Conservation (phyloP, 345 rosid species). For the Eucalyptus regnans region DNA sequence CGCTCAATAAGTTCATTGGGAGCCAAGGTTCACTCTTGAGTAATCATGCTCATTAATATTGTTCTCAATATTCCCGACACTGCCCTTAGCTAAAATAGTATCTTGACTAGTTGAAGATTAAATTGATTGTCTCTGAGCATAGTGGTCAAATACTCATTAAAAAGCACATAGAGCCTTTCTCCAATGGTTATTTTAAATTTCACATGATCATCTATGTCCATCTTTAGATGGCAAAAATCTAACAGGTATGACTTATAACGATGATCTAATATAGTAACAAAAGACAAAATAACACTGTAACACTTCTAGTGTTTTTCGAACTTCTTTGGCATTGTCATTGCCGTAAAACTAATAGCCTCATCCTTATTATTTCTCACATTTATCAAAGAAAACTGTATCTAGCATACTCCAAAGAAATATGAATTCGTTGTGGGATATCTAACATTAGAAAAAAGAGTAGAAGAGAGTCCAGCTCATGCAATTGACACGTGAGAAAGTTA, state of each 20-base stretch:
- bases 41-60: neutral
- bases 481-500: neutral
- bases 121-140: neutral
- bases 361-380: too few species aligned
- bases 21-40: neutral
- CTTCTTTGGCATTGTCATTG: too few species aligned
- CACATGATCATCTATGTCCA: too few species aligned
- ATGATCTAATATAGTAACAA: too few species aligned
- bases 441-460: neutral
- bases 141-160: neutral
- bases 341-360: too few species aligned
- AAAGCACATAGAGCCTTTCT: too few species aligned
- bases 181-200: accelerated
- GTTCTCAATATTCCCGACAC: accelerated
- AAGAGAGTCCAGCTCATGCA: neutral
- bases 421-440: neutral
- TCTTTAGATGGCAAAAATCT: too few species aligned
- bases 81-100: neutral
- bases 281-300: too few species aligned
- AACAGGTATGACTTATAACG: accelerated
- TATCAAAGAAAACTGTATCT: too few species aligned
- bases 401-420: neutral
- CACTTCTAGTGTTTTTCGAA: too few species aligned
- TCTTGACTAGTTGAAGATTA: neutral
- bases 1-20: neutral